A percentile compares a stretch with the other conserved stretches of the same genome.
These are phyloP conservation scores for Alternaria incomplexa DNA, from an alignment of 2,329 filamentous ascomycete species.

Conservation along the genomic window DNA sequence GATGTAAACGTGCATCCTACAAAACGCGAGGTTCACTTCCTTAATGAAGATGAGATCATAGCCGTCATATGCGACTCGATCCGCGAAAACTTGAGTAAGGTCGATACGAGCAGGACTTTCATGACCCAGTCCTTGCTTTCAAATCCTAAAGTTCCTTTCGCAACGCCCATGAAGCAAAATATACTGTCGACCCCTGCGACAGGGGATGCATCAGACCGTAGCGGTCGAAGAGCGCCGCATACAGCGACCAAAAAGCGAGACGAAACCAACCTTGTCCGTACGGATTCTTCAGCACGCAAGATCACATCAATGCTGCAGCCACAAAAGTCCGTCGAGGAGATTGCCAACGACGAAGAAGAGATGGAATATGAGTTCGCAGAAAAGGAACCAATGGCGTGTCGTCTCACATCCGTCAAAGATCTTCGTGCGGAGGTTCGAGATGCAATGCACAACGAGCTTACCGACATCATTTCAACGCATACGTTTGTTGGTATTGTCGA, in stretches of 20 bases:
- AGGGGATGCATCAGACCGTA: constrained; percentile 32
- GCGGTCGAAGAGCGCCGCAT: constrained; percentile 35
- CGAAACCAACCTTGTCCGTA: constrained; percentile 88
- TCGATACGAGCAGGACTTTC: constrained; percentile 94
- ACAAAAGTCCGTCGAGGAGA: constrained; percentile 45
- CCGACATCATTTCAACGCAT: constrained; percentile 83
- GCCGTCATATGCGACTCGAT: constrained; percentile 84
- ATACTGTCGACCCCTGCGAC: constrained; percentile 25
- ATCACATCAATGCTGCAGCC: constrained; percentile 95
- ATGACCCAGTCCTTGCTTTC: constrained; percentile 85
- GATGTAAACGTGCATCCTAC: constrained; percentile 99
- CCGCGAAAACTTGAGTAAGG: constrained; percentile 76
- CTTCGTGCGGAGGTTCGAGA: constrained; percentile 82
- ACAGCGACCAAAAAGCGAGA: constrained; percentile 59
- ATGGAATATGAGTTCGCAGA: constrained; percentile 75
- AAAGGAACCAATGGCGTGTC: constrained; percentile 72
- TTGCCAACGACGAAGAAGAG: constrained; percentile 52
- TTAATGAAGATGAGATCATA: constrained; percentile 96
- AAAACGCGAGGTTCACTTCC: constrained; percentile 94
- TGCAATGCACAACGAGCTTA: constrained; percentile 81
- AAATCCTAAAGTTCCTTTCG: constrained; percentile 46
- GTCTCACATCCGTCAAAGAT: constrained; percentile 82
- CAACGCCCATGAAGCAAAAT: constrained; percentile 48
- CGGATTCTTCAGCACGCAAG: constrained; percentile 86
- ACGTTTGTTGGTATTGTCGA: constrained; percentile 96